Conservation (phyloP, 1,139 yeast species). For the Suhomyces maxii region DNA sequence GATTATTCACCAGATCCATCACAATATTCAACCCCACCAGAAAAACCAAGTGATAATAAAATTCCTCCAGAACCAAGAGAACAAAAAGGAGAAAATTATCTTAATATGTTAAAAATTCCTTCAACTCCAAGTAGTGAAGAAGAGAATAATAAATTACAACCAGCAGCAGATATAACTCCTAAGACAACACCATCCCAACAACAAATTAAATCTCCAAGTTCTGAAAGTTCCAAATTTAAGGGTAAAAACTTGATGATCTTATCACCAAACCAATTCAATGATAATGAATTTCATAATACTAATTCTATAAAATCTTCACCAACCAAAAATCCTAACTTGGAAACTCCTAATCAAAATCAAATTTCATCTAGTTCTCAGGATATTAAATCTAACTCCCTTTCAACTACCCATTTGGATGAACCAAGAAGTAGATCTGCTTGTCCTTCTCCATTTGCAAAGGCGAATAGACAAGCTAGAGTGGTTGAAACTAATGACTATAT, state of each 20-base stretch:
- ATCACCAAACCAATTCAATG: constrained; percentile 44
- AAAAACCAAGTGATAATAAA: not conserved
- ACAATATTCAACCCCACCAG: constrained; percentile 10
- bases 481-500: constrained; percentile 40
- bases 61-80: constrained; percentile 7
- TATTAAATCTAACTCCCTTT: constrained; percentile 9
- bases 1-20: constrained; percentile 2
- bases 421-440: constrained; percentile 26
- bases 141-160: constrained; percentile 16
- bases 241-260: constrained; percentile 39
- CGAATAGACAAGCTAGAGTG: constrained; percentile 49
- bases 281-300: constrained; percentile 33
- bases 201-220: constrained; percentile 2
- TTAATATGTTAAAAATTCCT: constrained; percentile 18
- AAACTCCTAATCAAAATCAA: constrained; percentile 1
- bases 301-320: constrained; percentile 8
- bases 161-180: constrained; percentile 25
- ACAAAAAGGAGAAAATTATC: constrained; percentile 16
- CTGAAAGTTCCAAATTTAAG: constrained; percentile 13
- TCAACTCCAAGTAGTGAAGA: constrained; percentile 4
- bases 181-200: constrained; percentile 7
- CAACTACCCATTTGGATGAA: constrained; percentile 19
- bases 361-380: constrained; percentile 4
- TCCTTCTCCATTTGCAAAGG: constrained; percentile 46
- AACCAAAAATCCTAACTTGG: constrained; percentile 1